Percentiles rank a stretch among this genome's conserved stretches.
These are phyloP conservation scores for Bisporella sp. DNA, from an alignment of 2,329 filamentous ascomycete species.

Conservation along the genomic window DNA sequence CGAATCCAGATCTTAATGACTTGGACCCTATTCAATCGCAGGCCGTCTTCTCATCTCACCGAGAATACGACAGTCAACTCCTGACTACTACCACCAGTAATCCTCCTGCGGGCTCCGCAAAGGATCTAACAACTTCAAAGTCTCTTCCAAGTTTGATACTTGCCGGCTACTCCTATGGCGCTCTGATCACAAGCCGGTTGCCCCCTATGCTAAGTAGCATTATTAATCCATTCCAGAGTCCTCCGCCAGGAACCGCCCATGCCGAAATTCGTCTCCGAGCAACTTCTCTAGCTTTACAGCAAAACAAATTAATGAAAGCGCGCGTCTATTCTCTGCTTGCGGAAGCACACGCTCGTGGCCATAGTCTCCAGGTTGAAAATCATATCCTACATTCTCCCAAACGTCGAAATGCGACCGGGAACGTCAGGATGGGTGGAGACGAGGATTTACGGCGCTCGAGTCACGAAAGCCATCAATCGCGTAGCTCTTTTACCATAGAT, in stretches of 20 bases:
- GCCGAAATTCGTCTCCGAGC: slow-evolving; percentile 67
- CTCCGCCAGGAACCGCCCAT: slow-evolving; percentile 50
- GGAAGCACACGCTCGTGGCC: slow-evolving; percentile 7
- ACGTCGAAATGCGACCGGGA: slow-evolving; percentile 14
- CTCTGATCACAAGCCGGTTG: slow-evolving; percentile 69
- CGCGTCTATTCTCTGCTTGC: slow-evolving; percentile 12
- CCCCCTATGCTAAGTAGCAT: slow-evolving; percentile 41
- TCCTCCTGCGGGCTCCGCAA: not conserved
- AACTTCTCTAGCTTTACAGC: slow-evolving; percentile 57
- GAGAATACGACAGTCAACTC: not conserved
- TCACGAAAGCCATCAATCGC: slow-evolving; percentile 25
- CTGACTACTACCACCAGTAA: not conserved
- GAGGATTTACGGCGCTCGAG: slow-evolving; percentile 29
- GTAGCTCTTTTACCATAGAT: slow-evolving; percentile 23
- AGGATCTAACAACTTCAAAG: not conserved
- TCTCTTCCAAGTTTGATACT: slow-evolving; percentile 44
- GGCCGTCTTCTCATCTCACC: slow-evolving; percentile 6
- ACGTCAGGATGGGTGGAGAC: slow-evolving; percentile 24
- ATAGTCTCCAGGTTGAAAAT: slow-evolving; percentile 13
- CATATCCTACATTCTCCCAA: slow-evolving; percentile 10
- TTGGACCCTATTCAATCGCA: slow-evolving; percentile 21
- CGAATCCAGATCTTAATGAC: slow-evolving; percentile 9
- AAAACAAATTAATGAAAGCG: slow-evolving; percentile 32
- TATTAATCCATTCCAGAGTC: slow-evolving; percentile 47
- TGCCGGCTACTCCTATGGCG: slow-evolving; percentile 86